These are phyloP conservation scores for Echinosophora koreensis DNA, from an alignment of 306 rosid genomes.

Conservation along the genomic window DNA sequence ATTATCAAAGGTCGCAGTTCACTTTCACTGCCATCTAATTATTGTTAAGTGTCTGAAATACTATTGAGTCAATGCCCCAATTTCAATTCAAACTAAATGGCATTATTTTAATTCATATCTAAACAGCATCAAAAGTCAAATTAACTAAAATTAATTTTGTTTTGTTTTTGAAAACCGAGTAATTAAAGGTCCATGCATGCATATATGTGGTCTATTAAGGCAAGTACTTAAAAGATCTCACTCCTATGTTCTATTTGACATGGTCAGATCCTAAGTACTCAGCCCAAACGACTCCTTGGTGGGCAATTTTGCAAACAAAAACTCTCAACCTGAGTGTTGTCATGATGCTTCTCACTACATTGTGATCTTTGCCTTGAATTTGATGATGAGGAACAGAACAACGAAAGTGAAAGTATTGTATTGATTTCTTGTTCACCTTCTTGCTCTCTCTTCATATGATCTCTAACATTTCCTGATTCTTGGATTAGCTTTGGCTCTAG, in stretches of 20 bases:
- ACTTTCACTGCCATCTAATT: no score
- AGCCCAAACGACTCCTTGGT: slow-evolving; percentile 43
- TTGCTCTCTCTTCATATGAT: neutral
- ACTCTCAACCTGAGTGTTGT: slow-evolving; percentile 26
- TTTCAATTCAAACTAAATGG: slow-evolving; percentile 2
- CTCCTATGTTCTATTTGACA: slow-evolving; percentile 51
- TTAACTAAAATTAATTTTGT: slow-evolving; percentile 3
- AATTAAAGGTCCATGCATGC: slow-evolving; percentile 31
- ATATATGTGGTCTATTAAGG: slow-evolving; percentile 38
- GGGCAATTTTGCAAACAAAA: slow-evolving; percentile 42
- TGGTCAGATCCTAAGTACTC: slow-evolving; percentile 74
- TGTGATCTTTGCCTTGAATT: slow-evolving; percentile 40
- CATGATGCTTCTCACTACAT: slow-evolving; percentile 25
- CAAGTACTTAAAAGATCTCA: slow-evolving; percentile 79
- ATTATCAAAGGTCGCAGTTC: no score
- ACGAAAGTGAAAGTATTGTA: slow-evolving; percentile 64
- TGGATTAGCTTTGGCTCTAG: slow-evolving; percentile 61
- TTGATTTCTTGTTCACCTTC: slow-evolving; percentile 47
- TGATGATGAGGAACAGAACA: slow-evolving; percentile 54
- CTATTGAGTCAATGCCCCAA: neutral
- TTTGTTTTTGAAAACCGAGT: neutral
- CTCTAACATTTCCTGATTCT: slow-evolving; percentile 36
- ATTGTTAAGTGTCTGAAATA: no score
- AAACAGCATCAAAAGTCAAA: slow-evolving; percentile 34
- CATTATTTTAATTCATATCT: slow-evolving; percentile 2